phyloP scores from a whole-genome alignment of 495 filamentous ascomycete genomes.

The Xylaria bambusicola region DNA sequence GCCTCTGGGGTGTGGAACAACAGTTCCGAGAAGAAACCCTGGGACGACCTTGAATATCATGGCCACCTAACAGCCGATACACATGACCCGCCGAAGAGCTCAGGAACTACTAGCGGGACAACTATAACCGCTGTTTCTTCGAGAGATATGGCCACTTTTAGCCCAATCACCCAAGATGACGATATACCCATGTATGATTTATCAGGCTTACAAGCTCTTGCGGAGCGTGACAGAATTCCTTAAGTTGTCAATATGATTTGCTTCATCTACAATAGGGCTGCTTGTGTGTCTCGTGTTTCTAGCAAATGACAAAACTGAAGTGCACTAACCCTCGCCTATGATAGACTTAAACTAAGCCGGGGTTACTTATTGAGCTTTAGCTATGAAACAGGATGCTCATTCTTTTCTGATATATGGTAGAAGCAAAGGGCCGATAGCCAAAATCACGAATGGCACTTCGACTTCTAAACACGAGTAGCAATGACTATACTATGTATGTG shows the following conservation, averaged over 20 bases:
- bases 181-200: slow-evolving; percentile 13
- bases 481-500: neutral
- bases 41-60: slow-evolving; percentile 12
- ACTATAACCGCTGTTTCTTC: neutral
- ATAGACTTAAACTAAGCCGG: too few species aligned
- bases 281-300: too few species aligned
- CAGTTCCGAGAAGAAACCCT: slow-evolving; percentile 21
- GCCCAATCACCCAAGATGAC: slow-evolving; percentile 1
- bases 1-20: slow-evolving; percentile 20
- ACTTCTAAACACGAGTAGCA: neutral
- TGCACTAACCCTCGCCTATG: too few species aligned
- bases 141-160: slow-evolving; percentile 13
- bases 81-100: neutral
- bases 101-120: neutral
- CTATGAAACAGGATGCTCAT: neutral
- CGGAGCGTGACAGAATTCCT: slow-evolving; percentile 1
- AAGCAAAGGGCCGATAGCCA: neutral
- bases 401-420: too few species aligned
- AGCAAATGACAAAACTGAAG: too few species aligned
- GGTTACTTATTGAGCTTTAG: too few species aligned
- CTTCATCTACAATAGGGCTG: neutral
- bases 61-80: neutral
- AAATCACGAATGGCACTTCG: neutral
- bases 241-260: neutral
- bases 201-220: slow-evolving; percentile 9